phyloP scores from a whole-genome alignment of 495 filamentous ascomycete species.

The Podospora bellae-mahoneyi region DNA sequence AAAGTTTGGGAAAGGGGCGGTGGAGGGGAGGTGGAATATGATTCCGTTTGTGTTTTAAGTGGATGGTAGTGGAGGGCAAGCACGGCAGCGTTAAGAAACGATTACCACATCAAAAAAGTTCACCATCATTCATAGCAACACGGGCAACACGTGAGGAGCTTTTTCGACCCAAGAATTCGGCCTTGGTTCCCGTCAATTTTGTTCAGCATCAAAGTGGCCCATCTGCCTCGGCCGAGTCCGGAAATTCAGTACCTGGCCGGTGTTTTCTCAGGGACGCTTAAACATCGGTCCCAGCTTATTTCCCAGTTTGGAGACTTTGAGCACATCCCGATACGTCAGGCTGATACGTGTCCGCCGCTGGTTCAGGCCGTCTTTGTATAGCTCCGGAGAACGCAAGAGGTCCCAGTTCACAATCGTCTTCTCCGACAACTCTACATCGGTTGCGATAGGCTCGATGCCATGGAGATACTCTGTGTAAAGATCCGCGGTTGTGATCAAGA shows the following conservation, averaged over 20 bases:
- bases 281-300: constrained; percentile 60
- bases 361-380: constrained; percentile 57
- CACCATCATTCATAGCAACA: background rate
- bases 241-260: background rate
- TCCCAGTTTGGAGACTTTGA: constrained; percentile 76
- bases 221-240: constrained; percentile 15
- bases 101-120: background rate
- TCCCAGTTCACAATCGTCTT: constrained; percentile 79
- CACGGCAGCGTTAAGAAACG: background rate
- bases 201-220: background rate
- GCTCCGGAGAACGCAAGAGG: constrained; percentile 59
- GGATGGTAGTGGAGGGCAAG: no score
- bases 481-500: constrained; percentile 66
- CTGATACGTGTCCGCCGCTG: constrained; percentile 69
- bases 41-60: constrained; percentile 70
- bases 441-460: constrained; percentile 62
- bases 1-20: constrained; percentile 69
- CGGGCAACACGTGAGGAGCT: background rate
- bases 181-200: background rate
- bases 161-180: background rate
- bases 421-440: constrained; percentile 58
- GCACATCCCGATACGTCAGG: constrained; percentile 89
- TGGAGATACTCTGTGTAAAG: constrained; percentile 74
- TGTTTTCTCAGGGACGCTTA: constrained; percentile 18
- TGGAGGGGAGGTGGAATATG: constrained; percentile 74